These are phyloP conservation scores for Colletotrichum musae DNA, from an alignment of 2,329 filamentous ascomycete genomes.

Conservation along the genomic window DNA sequence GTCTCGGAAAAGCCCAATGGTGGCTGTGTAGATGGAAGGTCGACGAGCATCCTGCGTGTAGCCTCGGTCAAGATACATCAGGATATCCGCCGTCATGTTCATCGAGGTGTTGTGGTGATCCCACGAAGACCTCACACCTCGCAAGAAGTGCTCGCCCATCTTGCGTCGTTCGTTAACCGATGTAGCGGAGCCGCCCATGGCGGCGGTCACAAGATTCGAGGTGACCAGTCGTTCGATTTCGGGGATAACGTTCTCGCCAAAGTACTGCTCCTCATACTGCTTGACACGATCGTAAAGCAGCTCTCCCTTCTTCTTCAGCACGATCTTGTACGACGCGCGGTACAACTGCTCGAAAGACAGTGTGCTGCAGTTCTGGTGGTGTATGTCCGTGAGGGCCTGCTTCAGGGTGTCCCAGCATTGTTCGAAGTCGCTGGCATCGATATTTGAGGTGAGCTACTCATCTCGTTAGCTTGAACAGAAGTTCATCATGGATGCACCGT, in stretches of 20 bases:
- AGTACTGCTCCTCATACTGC: slow-evolving; percentile 86
- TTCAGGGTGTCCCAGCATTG: slow-evolving; percentile 84
- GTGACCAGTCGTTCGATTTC: slow-evolving; percentile 80
- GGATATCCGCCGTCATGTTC: slow-evolving; percentile 96
- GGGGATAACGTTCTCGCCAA: slow-evolving; percentile 80
- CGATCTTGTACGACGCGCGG: slow-evolving; percentile 93
- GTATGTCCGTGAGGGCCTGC: slow-evolving; percentile 86
- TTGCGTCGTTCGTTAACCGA: slow-evolving; percentile 85
- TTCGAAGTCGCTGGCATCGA: slow-evolving; percentile 84
- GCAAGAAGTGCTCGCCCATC: slow-evolving; percentile 87
- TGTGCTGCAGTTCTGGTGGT: slow-evolving; percentile 89
- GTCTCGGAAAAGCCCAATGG: slow-evolving; percentile 91
- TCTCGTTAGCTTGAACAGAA: slow-evolving; percentile 6
- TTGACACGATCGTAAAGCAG: slow-evolving; percentile 86
- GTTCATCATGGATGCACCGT: no score
- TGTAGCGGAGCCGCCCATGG: slow-evolving; percentile 71
- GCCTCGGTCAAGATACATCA: slow-evolving; percentile 97
- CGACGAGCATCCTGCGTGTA: slow-evolving; percentile 79
- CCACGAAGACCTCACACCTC: slow-evolving; percentile 83
- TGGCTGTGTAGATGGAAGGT: slow-evolving; percentile 85
- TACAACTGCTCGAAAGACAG: slow-evolving; percentile 97
- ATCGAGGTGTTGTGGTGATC: slow-evolving; percentile 92
- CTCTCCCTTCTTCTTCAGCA: slow-evolving; percentile 88
- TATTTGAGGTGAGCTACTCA: slow-evolving; percentile 9
- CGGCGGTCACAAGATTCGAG: slow-evolving; percentile 69